Percentiles rank a stretch among this genome's conserved stretches.
Conservation (phyloP, 371 early-diverging fungal genomes). For the Massospora cicadina region DNA sequence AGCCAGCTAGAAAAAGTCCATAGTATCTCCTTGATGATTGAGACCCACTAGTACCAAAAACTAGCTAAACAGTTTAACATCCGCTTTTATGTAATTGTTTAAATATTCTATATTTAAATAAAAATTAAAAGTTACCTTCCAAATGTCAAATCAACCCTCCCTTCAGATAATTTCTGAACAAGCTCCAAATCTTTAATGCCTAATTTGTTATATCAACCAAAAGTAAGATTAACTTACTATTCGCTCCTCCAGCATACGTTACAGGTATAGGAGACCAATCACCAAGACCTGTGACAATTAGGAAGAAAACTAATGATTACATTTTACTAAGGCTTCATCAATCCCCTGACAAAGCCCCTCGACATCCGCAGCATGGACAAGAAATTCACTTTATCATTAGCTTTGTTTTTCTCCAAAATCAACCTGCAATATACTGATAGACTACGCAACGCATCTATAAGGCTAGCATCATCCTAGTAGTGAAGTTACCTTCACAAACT, state of each 20-base stretch:
- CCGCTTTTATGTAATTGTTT: no score
- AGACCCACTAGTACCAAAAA: no score
- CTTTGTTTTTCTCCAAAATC: neutral
- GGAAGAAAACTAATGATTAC: slow-evolving; percentile 15
- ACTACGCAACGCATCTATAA: slow-evolving; percentile 28
- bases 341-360: slow-evolving; percentile 91
- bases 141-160: slow-evolving; percentile 81
- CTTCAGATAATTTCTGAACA: slow-evolving; percentile 58
- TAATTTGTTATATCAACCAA: slow-evolving; percentile 13
- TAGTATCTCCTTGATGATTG: no score
- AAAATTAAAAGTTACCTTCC: slow-evolving; percentile 41
- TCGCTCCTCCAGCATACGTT: slow-evolving; percentile 92
- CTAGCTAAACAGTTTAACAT: no score
- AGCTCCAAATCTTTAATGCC: slow-evolving; percentile 57
- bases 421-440: slow-evolving; percentile 62
- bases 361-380: slow-evolving; percentile 95
- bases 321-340: slow-evolving; percentile 64
- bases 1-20: neutral
- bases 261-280: slow-evolving; percentile 79
- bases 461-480: neutral
- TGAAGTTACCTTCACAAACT: slow-evolving; percentile 38
- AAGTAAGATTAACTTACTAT: slow-evolving; percentile 24
- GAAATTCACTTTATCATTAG: slow-evolving; percentile 49
- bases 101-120: neutral
- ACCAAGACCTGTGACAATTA: slow-evolving; percentile 29